Conservation (phyloP, 306 rosid genomes). For the Prunus mume region DNA sequence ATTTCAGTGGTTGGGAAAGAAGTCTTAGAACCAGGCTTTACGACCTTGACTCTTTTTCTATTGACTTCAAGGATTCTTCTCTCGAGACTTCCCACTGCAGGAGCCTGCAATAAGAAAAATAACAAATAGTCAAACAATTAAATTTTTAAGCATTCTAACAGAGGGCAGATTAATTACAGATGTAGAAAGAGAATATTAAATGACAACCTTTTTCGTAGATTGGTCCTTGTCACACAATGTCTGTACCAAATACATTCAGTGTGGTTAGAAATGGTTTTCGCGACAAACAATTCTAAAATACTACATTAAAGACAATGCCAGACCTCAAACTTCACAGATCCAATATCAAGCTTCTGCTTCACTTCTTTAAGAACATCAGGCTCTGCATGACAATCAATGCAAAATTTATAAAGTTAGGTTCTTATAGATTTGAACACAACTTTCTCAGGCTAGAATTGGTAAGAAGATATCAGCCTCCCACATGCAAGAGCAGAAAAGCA, state of each 20-base stretch:
- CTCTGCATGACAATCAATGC: conserved; percentile 51
- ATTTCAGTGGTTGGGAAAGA: conserved; percentile 90
- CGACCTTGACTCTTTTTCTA: conserved; percentile 83
- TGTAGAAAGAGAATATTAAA: conserved; percentile 11
- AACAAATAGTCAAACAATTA: neutral
- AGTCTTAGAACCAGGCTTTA: conserved; percentile 93
- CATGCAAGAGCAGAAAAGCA: too few relatives aligned
- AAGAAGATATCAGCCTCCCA: too few relatives aligned
- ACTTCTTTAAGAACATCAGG: conserved; percentile 97
- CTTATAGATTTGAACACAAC: neutral
- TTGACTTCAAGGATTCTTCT: conserved; percentile 82
- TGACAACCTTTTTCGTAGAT: conserved; percentile 64
- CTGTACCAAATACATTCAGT: conserved; percentile 37
- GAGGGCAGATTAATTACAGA: conserved; percentile 1
- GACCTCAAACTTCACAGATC: conserved; percentile 96
- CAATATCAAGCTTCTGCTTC: conserved; percentile 91
- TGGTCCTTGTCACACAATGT: conserved; percentile 85
- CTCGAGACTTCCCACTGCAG: conserved; percentile 68
- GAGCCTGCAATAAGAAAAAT: conserved; percentile 46
- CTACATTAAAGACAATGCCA: neutral
- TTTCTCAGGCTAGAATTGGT: too few relatives aligned
- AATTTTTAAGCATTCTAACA: conserved; percentile 8
- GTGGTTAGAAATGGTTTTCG: conserved; percentile 1
- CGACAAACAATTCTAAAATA: neutral
- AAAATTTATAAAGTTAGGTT: neutral